These are phyloP conservation scores for Musa beccarii DNA, from an alignment of 176 grass and related monocot genomes.

Conservation along the genomic window DNA sequence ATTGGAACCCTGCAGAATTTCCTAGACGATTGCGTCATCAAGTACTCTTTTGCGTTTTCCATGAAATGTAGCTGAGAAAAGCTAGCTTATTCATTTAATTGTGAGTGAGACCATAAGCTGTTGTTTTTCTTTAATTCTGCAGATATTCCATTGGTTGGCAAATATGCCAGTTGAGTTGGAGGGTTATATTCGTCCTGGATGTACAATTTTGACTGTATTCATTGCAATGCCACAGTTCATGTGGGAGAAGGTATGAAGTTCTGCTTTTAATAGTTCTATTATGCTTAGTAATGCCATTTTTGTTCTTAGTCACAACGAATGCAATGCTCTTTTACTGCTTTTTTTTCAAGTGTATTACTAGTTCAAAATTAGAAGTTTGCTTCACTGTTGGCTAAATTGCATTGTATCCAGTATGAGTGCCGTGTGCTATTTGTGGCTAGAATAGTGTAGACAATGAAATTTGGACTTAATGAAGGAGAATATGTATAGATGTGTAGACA, in stretches of 20 bases:
- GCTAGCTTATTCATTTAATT: neutral
- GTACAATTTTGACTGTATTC: slow-evolving; percentile 94
- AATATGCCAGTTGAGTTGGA: slow-evolving; percentile 99
- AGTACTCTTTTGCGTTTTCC: slow-evolving; percentile 37
- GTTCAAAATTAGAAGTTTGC: no score
- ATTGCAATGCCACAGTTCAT: slow-evolving; percentile 88
- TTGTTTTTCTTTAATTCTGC: slow-evolving; percentile 20
- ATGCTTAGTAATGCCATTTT: neutral
- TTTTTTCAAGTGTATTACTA: no score
- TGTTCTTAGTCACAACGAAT: neutral
- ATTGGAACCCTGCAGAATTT: slow-evolving; percentile 99
- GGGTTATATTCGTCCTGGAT: slow-evolving; percentile 96
- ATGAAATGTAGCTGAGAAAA: neutral
- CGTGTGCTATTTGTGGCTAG: no score
- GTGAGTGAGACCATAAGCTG: neutral
- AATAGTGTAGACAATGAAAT: no score
- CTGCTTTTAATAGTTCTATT: neutral
- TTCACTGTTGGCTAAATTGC: no score
- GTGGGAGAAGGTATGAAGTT: slow-evolving; percentile 73
- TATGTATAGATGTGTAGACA: no score
- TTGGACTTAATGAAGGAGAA: no score
- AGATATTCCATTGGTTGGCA: slow-evolving; percentile 96
- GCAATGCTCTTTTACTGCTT: no score
- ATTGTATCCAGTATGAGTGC: no score
- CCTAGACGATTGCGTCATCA: slow-evolving; percentile 81